These are phyloP conservation scores for Pythium dissotocum DNA, from an alignment of 352 stramenopile species.

Conservation along the genomic window DNA sequence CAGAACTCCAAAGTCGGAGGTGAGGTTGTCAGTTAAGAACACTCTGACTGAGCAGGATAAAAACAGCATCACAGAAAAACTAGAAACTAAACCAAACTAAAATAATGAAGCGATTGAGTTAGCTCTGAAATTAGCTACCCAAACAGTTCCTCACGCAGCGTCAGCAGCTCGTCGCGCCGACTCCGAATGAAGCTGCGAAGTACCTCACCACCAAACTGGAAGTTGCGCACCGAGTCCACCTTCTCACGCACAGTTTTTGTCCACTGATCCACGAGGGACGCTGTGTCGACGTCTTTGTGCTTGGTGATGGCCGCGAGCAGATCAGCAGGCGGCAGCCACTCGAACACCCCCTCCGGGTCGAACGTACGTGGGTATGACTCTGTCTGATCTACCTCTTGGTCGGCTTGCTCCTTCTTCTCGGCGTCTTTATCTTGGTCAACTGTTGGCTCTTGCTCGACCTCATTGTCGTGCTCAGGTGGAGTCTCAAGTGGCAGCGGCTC, in stretches of 20 bases:
- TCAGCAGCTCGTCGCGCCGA: slow-evolving; percentile 59
- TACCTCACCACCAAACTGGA: slow-evolving; percentile 54
- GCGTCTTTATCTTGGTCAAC: neutral
- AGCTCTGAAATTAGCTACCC: slow-evolving; percentile 13
- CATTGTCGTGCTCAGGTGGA: neutral
- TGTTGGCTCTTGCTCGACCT: neutral
- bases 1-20: slow-evolving; percentile 15
- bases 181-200: slow-evolving; percentile 60
- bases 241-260: slow-evolving; percentile 42
- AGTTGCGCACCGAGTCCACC: slow-evolving; percentile 52
- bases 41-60: neutral
- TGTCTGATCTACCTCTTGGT: neutral
- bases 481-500: neutral
- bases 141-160: slow-evolving; percentile 55
- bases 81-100: neutral
- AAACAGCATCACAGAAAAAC: neutral
- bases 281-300: slow-evolving; percentile 18
- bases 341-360: slow-evolving; percentile 60
- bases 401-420: neutral
- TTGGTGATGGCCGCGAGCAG: slow-evolving; percentile 23
- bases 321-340: slow-evolving; percentile 46
- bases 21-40: slow-evolving; percentile 16
- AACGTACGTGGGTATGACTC: slow-evolving; percentile 17
- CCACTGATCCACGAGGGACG: slow-evolving; percentile 37
- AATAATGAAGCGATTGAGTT: neutral